Conservation (phyloP, 2,329 filamentous ascomycete genomes). For the Colletotrichum sp. region DNA sequence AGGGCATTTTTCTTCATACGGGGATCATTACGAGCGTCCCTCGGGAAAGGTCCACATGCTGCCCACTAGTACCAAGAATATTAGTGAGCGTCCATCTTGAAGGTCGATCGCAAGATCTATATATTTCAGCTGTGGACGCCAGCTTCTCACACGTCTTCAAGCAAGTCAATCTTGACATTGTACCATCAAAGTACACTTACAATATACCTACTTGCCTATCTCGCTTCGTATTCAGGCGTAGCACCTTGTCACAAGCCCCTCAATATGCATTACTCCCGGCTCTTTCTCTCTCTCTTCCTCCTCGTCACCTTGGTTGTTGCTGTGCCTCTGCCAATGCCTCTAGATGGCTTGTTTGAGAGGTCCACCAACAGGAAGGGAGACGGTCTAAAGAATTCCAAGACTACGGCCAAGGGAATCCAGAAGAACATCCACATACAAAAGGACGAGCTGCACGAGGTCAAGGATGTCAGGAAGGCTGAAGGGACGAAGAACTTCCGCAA, state of each 20-base stretch:
- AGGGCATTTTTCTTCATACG: not conserved
- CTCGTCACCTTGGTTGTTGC: not conserved
- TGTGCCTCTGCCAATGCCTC: not conserved
- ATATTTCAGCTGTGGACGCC: not conserved
- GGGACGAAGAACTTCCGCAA: not conserved
- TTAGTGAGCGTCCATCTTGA: not conserved
- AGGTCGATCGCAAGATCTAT: not conserved
- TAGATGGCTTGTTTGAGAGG: not conserved
- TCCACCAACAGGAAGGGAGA: not conserved
- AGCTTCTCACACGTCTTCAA: not conserved
- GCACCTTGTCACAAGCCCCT: not conserved
- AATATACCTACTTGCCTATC: not conserved
- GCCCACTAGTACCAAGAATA: not conserved
- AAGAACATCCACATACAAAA: not conserved
- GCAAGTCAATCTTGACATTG: not conserved
- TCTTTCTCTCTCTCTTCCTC: not conserved
- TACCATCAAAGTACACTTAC: fast-evolving
- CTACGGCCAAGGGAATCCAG: not conserved
- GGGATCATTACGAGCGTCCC: not conserved
- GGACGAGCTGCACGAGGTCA: not conserved
- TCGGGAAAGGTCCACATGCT: not conserved
- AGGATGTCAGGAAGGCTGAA: not conserved
- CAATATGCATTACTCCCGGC: not conserved
- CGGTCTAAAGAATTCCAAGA: not conserved
- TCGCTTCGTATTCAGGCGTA: not conserved